phyloP scores from a whole-genome alignment of 2,329 filamentous ascomycete species.

The Calonectria crousiana region DNA sequence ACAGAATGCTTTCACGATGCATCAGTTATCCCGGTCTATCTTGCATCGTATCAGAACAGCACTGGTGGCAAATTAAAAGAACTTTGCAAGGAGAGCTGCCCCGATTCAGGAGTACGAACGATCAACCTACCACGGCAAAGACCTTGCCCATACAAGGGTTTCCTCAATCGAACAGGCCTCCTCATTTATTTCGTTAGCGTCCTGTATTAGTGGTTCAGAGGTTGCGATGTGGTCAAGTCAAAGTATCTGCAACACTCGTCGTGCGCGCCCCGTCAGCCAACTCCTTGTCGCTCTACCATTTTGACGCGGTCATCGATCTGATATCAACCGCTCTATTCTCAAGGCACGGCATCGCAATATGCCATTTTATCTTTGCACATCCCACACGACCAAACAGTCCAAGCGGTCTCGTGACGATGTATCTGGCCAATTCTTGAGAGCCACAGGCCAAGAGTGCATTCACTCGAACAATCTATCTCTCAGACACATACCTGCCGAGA shows the following conservation, averaged over 20 bases:
- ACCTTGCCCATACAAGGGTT: not conserved
- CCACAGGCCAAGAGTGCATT: not conserved
- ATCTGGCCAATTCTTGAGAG: not conserved
- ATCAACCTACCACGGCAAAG: not conserved
- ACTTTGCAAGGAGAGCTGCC: too few relatives aligned
- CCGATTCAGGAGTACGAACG: too few relatives aligned
- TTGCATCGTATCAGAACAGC: too few relatives aligned
- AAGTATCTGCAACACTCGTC: too few relatives aligned
- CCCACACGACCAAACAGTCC: not conserved
- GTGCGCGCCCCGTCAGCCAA: not conserved
- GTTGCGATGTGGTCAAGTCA: too few relatives aligned
- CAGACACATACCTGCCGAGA: not conserved
- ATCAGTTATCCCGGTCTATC: too few relatives aligned
- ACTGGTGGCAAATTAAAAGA: too few relatives aligned
- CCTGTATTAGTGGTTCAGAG: too few relatives aligned
- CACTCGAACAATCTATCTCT: not conserved
- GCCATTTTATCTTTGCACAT: not conserved
- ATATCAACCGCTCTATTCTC: not conserved
- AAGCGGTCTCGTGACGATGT: not conserved
- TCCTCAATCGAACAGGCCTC: not conserved
- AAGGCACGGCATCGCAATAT: too few relatives aligned
- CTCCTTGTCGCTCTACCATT: not conserved
- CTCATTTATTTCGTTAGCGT: too few relatives aligned
- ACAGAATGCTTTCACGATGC: too few relatives aligned
- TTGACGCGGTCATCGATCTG: not conserved